Base-by-base conservation (phyloP, 2,329 filamentous ascomycete genomes). In the Aspergillus alliaceus region DNA sequence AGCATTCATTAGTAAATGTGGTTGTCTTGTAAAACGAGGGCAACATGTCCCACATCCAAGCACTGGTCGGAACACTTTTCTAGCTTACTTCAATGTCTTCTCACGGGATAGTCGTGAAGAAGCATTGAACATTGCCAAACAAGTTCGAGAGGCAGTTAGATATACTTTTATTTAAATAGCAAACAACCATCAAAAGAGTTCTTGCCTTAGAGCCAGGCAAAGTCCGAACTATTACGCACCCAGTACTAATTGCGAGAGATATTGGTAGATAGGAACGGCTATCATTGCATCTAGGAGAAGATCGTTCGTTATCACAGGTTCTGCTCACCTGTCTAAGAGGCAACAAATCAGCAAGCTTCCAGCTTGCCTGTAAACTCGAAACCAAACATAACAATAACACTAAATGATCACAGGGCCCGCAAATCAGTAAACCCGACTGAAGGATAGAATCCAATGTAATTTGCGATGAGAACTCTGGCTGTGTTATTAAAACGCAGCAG, bases 21-120 rank as follows among this genome's bases (percentile, higher is more conserved):
- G 8, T 31, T 54, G 42, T 42, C 12, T 25, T n/a, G 34, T 40
- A 12, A 20, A 54, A 18, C 31, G 53, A 37, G 37, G 24, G 27
- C n/a, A 22, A 22, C 11, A 27, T 56, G 4, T 9, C 14, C 11
- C 15, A 51, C 11, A 34, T 34, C 53, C 47, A 6, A 2, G 3
- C n/a, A 31, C 47, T 0, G 47, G 46, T 8, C 22, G 25, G 15
- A 40, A 44, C 9, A 24, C 46, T 2, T 56, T 22, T 20, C 20
- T 51, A 15, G 53, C 47, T 11, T 37, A 56, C 22, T 56, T 56
- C 37, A 56, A 56, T 37, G 53, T 56, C n/a, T 56, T 56, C 32
- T 56, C 53, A 7, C 34, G 53, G 5, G 14, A 8, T 2, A 20
- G n/a, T 7, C 47, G 54, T 7, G 18, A 20, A 14, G 20, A 56